Evolutionary conservation across 768 basidiomycete genomes (phyloP).

Genomic region (Amanita phalloides): DNA sequence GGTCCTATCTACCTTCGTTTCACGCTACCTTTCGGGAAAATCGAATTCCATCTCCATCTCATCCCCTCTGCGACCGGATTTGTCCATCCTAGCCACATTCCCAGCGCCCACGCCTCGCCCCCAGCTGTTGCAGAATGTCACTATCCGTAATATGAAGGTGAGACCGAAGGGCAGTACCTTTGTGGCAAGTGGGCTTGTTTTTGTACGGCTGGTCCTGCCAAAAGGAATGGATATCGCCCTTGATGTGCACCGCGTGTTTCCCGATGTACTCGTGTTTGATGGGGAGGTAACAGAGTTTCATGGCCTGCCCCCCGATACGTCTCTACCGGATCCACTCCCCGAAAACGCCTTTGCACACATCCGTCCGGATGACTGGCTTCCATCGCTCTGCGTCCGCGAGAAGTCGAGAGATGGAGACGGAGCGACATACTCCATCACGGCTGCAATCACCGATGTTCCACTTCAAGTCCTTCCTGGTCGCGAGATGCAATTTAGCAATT

Average conservation of each 20-base stretch:
- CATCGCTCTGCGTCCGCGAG: slow-evolving; percentile 28
- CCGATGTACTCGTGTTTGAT: slow-evolving; percentile 73
- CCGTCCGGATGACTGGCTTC: slow-evolving; percentile 59
- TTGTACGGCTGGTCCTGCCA: slow-evolving; percentile 57
- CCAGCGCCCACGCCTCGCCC: slow-evolving; percentile 59
- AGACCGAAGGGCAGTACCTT: slow-evolving; percentile 36
- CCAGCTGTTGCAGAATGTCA: slow-evolving; percentile 57
- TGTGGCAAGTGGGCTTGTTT: slow-evolving; percentile 61
- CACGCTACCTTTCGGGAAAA: slow-evolving; percentile 49
- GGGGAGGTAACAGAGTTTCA: slow-evolving; percentile 41
- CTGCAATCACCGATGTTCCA: slow-evolving; percentile 63
- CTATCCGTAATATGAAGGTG: slow-evolving; percentile 68
- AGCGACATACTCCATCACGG: slow-evolving; percentile 45
- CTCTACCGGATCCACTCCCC: slow-evolving; percentile 59
- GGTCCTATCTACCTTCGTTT: slow-evolving; percentile 50
- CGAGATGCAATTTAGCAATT: slow-evolving; percentile 63
- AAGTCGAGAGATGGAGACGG: slow-evolving; percentile 37
- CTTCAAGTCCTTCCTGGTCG: slow-evolving; percentile 71
- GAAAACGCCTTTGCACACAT: slow-evolving; percentile 69
- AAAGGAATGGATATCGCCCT: slow-evolving; percentile 56
- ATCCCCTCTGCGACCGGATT: slow-evolving; percentile 39
- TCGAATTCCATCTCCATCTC: slow-evolving; percentile 49
- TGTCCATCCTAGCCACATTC: slow-evolving; percentile 40
- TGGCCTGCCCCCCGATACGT: slow-evolving; percentile 24
- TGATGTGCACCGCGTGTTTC: slow-evolving; percentile 52